phyloP scores from a whole-genome alignment of 805 yeast species.

The Starmerella bombicola region DNA sequence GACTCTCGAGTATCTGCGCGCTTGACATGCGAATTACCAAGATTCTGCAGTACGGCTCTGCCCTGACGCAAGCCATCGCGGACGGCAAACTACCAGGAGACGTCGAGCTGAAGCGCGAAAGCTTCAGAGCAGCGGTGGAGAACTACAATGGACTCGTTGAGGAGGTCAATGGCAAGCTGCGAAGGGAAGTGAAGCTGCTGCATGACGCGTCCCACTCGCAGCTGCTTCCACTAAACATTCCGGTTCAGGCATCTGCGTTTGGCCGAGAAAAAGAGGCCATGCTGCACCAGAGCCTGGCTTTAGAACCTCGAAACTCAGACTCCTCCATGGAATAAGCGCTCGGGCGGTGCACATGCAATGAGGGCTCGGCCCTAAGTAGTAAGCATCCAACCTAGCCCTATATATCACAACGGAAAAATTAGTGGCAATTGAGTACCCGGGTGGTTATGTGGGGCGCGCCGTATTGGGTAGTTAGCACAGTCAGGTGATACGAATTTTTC shows the following conservation, averaged over 20 bases:
- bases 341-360: neutral
- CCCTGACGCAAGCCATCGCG: slow-evolving; percentile 23
- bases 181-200: slow-evolving; percentile 54
- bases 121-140: slow-evolving; percentile 36
- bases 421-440: slow-evolving; percentile 15
- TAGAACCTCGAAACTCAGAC: neutral
- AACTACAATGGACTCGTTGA: slow-evolving; percentile 45
- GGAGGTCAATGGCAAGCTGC: slow-evolving; percentile 43
- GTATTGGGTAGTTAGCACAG: neutral
- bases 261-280: slow-evolving; percentile 46
- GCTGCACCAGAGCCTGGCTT: slow-evolving; percentile 24
- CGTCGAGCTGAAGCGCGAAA: slow-evolving; percentile 26
- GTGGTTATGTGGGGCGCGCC: slow-evolving; percentile 20
- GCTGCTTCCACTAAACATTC: slow-evolving; percentile 54
- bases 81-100: slow-evolving; percentile 22
- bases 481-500: slow-evolving; percentile 5
- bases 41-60: slow-evolving; percentile 24
- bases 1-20: slow-evolving; percentile 24
- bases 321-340: neutral
- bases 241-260: slow-evolving; percentile 56
- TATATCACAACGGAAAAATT: too few species aligned
- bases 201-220: slow-evolving; percentile 39
- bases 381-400: neutral
- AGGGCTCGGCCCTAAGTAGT: slow-evolving; percentile 6
- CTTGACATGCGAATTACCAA: slow-evolving; percentile 23